Evolutionary conservation across 805 yeast species (phyloP), one percentile per base, ranked within the genome.

Genomic region (Candida rishiriensis): DNA sequence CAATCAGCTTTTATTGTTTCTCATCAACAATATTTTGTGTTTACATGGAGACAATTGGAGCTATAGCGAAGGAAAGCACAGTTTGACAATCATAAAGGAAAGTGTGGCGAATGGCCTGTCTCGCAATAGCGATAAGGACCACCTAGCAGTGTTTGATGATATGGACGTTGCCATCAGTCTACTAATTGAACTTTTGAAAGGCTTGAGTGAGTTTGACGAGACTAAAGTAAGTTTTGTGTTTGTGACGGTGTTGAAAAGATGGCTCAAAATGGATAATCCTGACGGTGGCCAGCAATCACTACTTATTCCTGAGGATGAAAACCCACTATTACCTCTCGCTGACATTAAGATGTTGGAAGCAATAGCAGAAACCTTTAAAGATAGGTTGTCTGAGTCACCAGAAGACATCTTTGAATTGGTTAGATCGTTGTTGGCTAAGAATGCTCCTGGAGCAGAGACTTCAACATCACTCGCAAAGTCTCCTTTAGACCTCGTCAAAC

Each of bases 331-430:
- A 8, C 69, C 76, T 42, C 64, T 86, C 32, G 64, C 79, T 7
- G 83, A 85, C 55, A 65, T 88, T 46, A 76, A 83, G 47, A 56
- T 88, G 10, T 61, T 90, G 40, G 93, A 88, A 56, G 62, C 66
- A 29, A 64, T 87, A 30, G 78, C 81, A 18, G 73, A 73, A 4
- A 68, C 70, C 13, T 81, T 83, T 55, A 83, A 78, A 47, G 78
- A 80, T 9, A 71, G 70, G 37, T 57, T 84, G 26, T 72, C 81
- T 8, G 69, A 69, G 33, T 72, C 81, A 2, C 82, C 89, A 0
- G 62, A 63, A 2, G 85, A 82, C 38, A 70, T 85, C 37, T 62
- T 88, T 14, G 70, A 65, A 7, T 66, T 80, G 14, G 65, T 80
- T 3, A 58, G 72, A 18, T 69, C 70, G 11, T 52, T 81, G 12